These are phyloP conservation scores for Phytophthora hibernalis DNA, from an alignment of 352 stramenopile species.

Conservation along the genomic window DNA sequence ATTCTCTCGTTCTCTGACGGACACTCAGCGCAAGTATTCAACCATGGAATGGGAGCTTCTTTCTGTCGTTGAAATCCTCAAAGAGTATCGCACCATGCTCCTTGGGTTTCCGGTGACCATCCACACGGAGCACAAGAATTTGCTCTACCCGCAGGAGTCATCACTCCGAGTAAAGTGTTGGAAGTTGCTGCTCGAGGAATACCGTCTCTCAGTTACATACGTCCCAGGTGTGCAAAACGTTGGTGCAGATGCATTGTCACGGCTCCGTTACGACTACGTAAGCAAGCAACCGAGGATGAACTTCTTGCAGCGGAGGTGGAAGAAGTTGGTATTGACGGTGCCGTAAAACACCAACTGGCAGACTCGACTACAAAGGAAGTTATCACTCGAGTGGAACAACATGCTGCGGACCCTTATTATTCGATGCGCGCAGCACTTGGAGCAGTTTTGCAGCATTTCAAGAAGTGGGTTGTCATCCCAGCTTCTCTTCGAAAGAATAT, in stretches of 20 bases:
- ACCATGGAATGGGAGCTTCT: too few species aligned
- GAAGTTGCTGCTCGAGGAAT: conserved; percentile 1
- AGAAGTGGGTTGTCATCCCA: conserved; percentile 6
- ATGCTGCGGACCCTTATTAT: conserved; percentile 10
- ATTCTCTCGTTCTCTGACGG: not conserved
- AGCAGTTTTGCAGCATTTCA: conserved; percentile 4
- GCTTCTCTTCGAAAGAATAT: too few species aligned
- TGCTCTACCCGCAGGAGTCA: too few species aligned
- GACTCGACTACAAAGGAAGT: not conserved
- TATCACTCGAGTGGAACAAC: not conserved
- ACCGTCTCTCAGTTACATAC: not conserved
- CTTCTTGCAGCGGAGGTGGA: not conserved
- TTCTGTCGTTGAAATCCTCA: too few species aligned
- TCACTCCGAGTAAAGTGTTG: too few species aligned
- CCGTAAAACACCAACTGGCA: conserved; percentile 2
- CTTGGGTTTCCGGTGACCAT: too few species aligned
- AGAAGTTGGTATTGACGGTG: conserved; percentile 9
- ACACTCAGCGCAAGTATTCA: not conserved
- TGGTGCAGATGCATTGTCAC: not conserved
- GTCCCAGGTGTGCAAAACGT: not conserved
- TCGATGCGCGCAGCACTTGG: conserved; percentile 1
- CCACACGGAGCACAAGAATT: too few species aligned
- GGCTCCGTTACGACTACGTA: conserved; percentile 13
- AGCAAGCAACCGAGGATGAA: conserved; percentile 7
- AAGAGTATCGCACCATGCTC: too few species aligned